phyloP scores from a whole-genome alignment of 768 basidiomycete species.

The Fomitopsis serialis region DNA sequence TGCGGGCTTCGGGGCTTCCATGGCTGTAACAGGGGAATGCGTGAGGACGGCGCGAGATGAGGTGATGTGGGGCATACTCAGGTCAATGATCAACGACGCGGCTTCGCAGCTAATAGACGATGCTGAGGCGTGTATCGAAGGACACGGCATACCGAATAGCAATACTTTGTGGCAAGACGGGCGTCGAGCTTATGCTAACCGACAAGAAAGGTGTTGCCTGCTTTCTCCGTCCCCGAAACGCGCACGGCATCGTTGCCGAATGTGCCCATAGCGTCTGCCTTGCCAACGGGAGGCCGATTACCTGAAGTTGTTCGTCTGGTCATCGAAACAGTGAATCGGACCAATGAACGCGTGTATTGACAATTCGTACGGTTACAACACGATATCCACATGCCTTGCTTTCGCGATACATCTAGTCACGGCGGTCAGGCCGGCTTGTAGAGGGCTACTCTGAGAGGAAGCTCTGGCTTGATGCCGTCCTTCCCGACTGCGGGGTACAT shows the following conservation, averaged over 20 bases:
- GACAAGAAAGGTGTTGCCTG: not conserved
- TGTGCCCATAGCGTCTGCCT: not conserved
- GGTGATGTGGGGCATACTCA: not conserved
- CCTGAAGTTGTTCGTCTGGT: not conserved
- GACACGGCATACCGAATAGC: not conserved
- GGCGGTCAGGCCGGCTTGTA: too few species aligned
- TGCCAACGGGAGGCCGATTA: not conserved
- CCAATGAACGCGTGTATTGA: too few species aligned
- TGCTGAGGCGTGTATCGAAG: not conserved
- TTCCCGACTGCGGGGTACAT: too few species aligned
- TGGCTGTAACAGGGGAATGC: too few species aligned
- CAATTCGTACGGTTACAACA: too few species aligned
- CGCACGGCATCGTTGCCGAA: not conserved
- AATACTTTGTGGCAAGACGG: not conserved
- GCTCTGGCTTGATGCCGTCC: too few species aligned
- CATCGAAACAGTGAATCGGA: not conserved
- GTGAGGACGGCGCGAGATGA: too few species aligned
- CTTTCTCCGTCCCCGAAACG: not conserved
- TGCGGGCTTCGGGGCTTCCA: too few species aligned
- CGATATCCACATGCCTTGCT: too few species aligned
- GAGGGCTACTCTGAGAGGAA: too few species aligned
- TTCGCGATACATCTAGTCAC: too few species aligned
- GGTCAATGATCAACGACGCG: not conserved
- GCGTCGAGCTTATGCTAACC: not conserved
- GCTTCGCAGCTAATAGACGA: not conserved